phyloP scores from a whole-genome alignment of 371 early-diverging fungal genomes.

The Mortierella sp. region DNA sequence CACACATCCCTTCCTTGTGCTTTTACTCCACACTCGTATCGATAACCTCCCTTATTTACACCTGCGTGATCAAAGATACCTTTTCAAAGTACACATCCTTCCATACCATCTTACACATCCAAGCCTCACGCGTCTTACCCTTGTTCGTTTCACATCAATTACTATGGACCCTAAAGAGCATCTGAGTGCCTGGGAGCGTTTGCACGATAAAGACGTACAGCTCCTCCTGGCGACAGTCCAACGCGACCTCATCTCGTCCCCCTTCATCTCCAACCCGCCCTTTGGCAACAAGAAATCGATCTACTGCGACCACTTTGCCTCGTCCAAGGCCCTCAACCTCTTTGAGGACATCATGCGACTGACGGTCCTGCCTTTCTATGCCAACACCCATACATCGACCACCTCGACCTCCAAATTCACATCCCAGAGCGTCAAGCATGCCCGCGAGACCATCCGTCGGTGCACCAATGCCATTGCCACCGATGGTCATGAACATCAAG shows the following conservation, averaged over 20 bases:
- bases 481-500: conserved; percentile 38
- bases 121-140: neutral
- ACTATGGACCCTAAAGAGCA: conserved; percentile 33
- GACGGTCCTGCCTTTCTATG: conserved; percentile 35
- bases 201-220: conserved; percentile 16
- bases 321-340: conserved; percentile 33
- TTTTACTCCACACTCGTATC: no score
- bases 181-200: conserved; percentile 22
- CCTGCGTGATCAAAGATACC: no score
- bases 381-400: conserved; percentile 51
- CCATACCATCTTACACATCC: neutral
- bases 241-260: conserved; percentile 30
- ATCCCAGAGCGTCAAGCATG: conserved; percentile 23
- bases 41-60: no score
- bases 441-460: conserved; percentile 34
- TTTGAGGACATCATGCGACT: conserved; percentile 36
- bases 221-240: conserved; percentile 23
- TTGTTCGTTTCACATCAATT: no score
- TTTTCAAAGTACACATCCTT: neutral
- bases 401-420: conserved; percentile 42
- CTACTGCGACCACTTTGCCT: conserved; percentile 48
- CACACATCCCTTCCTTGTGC: no score
- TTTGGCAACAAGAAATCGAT: conserved; percentile 48
- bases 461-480: conserved; percentile 38
- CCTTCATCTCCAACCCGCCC: conserved; percentile 21